These are phyloP conservation scores for Lasiodiplodia hormozganensis DNA, from an alignment of 2,329 filamentous ascomycete genomes.

Conservation along the genomic window DNA sequence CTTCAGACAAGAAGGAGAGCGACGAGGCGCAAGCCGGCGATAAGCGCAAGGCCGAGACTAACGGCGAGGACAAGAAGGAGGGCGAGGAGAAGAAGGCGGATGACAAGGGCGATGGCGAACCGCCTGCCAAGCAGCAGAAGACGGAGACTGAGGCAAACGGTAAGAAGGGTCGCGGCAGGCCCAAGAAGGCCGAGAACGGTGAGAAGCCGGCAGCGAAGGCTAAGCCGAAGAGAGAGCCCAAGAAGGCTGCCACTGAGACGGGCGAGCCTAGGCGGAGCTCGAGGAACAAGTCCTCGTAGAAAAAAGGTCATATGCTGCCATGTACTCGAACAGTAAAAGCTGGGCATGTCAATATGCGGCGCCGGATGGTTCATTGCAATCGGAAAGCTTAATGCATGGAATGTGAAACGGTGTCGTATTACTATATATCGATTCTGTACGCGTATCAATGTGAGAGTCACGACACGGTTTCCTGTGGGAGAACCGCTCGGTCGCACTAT, in stretches of 20 bases:
- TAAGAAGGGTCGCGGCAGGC: constrained; percentile 30
- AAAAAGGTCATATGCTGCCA: background rate
- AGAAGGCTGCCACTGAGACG: constrained; percentile 57
- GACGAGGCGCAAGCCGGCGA: constrained; percentile 43
- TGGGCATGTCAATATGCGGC: constrained; percentile 24
- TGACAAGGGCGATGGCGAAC: constrained; percentile 35
- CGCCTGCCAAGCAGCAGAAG: constrained; percentile 43
- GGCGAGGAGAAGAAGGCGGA: constrained; percentile 36
- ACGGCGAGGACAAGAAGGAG: constrained; percentile 38
- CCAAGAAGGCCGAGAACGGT: constrained; percentile 45
- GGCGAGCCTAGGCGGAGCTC: constrained; percentile 56
- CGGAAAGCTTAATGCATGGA: constrained; percentile 19
- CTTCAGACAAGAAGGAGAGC: constrained; percentile 33
- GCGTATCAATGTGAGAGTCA: constrained; percentile 1
- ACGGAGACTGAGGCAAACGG: constrained; percentile 43
- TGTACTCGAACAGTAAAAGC: constrained; percentile 20
- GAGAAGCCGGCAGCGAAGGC: constrained; percentile 41
- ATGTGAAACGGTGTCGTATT: constrained; percentile 27
- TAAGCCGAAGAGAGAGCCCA: constrained; percentile 51
- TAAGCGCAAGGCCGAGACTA: constrained; percentile 43
- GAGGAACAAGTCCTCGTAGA: constrained; percentile 42
- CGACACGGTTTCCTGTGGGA: background rate
- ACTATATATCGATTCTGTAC: constrained; percentile 15
- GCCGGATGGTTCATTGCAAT: constrained; percentile 25
- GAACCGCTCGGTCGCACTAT: background rate